Evolutionary conservation across 208 protist genomes (phyloP).

Genomic region (Zelonia costaricensis): DNA sequence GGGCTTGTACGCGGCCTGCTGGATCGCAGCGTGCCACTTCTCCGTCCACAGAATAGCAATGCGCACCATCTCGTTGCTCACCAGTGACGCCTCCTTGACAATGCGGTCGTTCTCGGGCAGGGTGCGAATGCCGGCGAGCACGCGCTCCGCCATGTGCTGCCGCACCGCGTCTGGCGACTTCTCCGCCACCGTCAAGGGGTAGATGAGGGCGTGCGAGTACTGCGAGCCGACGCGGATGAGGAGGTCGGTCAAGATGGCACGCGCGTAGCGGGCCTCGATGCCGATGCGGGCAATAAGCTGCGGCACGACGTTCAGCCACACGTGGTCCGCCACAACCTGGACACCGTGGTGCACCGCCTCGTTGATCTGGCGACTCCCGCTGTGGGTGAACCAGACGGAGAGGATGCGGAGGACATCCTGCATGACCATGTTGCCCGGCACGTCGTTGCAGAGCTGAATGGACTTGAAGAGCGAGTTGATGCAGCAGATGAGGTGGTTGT

Average conservation of each 20-base stretch:
- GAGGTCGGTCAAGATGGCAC: constrained; percentile 93
- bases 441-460: constrained; percentile 71
- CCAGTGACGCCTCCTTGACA: constrained; percentile 96
- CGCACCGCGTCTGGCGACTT: constrained; percentile 83
- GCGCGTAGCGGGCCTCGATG: constrained; percentile 83
- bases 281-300: constrained; percentile 99
- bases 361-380: constrained; percentile 67
- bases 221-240: constrained; percentile 94
- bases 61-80: constrained; percentile 98
- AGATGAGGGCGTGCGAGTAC: constrained; percentile 99
- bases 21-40: constrained; percentile 94
- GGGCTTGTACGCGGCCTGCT: constrained; percentile 96
- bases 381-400: constrained; percentile 98
- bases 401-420: constrained; percentile 99
- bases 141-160: constrained; percentile 75
- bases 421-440: constrained; percentile 75
- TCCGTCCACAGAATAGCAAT: constrained; percentile 98
- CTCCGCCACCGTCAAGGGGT: constrained; percentile 98
- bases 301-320: constrained; percentile 99
- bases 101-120: constrained; percentile 64
- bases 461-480: constrained; percentile 83
- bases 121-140: constrained; percentile 78
- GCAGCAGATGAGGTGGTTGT: constrained; percentile 63
- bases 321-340: constrained; percentile 92
- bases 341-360: constrained; percentile 92